A percentile compares a stretch with the other conserved stretches of the same genome.
Evolutionary conservation across 169 alveolate genomes (phyloP).

Genomic region (Eimeria falciformis): DNA sequence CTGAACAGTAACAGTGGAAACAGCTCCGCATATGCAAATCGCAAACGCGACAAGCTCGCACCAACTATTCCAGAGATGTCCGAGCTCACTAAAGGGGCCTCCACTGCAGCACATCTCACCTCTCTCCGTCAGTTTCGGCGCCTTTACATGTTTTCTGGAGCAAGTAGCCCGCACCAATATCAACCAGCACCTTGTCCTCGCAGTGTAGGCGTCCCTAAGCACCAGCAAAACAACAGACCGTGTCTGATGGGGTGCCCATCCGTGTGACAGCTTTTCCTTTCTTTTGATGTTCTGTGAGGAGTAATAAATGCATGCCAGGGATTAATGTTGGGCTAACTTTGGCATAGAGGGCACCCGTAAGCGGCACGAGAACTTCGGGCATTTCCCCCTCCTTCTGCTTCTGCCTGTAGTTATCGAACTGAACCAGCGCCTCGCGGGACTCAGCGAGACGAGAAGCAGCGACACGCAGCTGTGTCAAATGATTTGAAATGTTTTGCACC

Average conservation of each 20-base stretch:
- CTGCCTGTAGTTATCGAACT: conserved; percentile 47
- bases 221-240: not conserved
- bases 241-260: not conserved
- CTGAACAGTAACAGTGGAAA: not conserved
- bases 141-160: conserved; percentile 68
- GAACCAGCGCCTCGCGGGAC: conserved; percentile 69
- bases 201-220: conserved; percentile 74
- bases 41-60: not conserved
- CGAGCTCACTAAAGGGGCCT: too few relatives aligned
- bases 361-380: conserved; percentile 75
- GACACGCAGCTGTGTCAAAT: conserved; percentile 65
- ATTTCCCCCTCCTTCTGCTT: conserved; percentile 52
- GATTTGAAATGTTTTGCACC: conserved; percentile 56
- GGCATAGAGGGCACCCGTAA: conserved; percentile 73
- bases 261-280: not conserved
- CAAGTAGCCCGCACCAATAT: conserved; percentile 74
- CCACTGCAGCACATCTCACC: conserved; percentile 4
- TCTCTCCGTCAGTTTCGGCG: conserved; percentile 66
- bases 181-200: conserved; percentile 74
- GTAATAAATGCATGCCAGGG: not conserved
- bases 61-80: not conserved
- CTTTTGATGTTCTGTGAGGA: not conserved
- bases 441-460: conserved; percentile 72
- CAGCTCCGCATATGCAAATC: not conserved
- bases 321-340: conserved; percentile 27